Conservation (phyloP, 1,284 basidiomycete species). For the Schizopora paradoxa region DNA sequence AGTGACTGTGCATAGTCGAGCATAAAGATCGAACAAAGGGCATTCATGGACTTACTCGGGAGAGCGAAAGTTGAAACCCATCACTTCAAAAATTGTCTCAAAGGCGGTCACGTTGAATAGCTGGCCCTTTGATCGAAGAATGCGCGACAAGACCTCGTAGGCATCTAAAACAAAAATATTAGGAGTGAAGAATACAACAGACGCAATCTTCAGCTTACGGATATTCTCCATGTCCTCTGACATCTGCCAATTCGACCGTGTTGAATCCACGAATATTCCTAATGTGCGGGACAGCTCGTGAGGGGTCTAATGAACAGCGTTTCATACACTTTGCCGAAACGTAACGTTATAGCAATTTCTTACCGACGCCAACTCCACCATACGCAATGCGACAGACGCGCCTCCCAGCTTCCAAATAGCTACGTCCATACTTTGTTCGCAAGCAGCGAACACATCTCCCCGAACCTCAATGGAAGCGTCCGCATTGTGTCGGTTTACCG, state of each 20-base stretch:
- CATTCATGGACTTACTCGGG: constrained; percentile 54
- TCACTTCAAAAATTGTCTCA: constrained; percentile 75
- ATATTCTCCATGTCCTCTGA: constrained; percentile 88
- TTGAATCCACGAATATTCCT: constrained; percentile 68
- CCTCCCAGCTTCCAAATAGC: constrained; percentile 84
- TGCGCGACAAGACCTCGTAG: constrained; percentile 79
- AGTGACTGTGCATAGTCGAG: constrained; percentile 46
- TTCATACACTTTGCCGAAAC: constrained; percentile 1
- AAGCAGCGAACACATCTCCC: constrained; percentile 60
- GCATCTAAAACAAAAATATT: constrained; percentile 48
- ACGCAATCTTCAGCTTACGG: constrained; percentile 41
- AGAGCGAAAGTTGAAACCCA: constrained; percentile 78
- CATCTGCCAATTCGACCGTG: constrained; percentile 85
- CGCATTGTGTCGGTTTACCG: constrained; percentile 7
- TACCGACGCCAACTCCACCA: constrained; percentile 77
- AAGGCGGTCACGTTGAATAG: constrained; percentile 75
- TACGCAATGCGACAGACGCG: constrained; percentile 64
- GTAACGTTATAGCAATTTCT: constrained; percentile 21
- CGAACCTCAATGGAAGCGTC: constrained; percentile 3
- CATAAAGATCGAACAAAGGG: constrained; percentile 7
- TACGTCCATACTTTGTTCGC: constrained; percentile 64
- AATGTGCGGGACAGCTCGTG: constrained; percentile 73
- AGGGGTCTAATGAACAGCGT: constrained; percentile 41
- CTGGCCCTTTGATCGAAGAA: constrained; percentile 68
- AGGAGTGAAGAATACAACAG: neutral